Base-by-base conservation (phyloP, 805 yeast species). In the Clavispora asparagi region DNA sequence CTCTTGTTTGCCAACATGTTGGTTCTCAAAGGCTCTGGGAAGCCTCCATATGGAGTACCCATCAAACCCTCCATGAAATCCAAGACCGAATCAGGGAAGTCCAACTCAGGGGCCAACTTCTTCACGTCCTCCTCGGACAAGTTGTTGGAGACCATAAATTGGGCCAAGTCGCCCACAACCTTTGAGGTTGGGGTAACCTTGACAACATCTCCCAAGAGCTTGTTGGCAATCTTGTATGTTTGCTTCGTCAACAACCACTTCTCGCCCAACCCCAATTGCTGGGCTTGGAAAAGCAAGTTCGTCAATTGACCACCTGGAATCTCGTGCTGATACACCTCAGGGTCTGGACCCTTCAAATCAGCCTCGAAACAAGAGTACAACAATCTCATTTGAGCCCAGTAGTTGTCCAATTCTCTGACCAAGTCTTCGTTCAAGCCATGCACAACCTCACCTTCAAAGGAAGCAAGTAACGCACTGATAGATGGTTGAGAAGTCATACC, bases 221-320 rank as follows among this genome's bases (percentile, higher is more conserved):
- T 70, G 74, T 94, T 94, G 48, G 99, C 99, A 57, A 83, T 85
- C 67, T 84, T 85, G 72, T 94, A 94, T 26, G 97, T 94, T 65
- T 81, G 85, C 79, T 94, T 94, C 43, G 99, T 94, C 73, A 88
- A 95, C 53, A 79, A 77, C 99, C 99, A 94, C 74, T 87, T 90
- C 58, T 87, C 85, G 57, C 99, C 99, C 54, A 94, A 78, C 50
- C 99, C 99, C 62, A 94, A 89, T 73, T 95, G 98, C 72, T 89
- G 96, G 49, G 99, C 99, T 77, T 94, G 99, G 95, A 94, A 94
- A 59, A 95, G 73, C 73, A 94, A 77, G 78, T 94, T 94, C 53
- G 99, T 94, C 70, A 94, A 82, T 75, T 94, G 99, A 55, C 99
- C 99, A 77, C 99, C 99, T 48, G 99, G 99, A 57, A 94, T 94